A percentile compares a stretch with the other conserved stretches of the same genome.
These are phyloP conservation scores for Mucor indicus DNA, from an alignment of 371 early-diverging fungal species.

Conservation along the genomic window DNA sequence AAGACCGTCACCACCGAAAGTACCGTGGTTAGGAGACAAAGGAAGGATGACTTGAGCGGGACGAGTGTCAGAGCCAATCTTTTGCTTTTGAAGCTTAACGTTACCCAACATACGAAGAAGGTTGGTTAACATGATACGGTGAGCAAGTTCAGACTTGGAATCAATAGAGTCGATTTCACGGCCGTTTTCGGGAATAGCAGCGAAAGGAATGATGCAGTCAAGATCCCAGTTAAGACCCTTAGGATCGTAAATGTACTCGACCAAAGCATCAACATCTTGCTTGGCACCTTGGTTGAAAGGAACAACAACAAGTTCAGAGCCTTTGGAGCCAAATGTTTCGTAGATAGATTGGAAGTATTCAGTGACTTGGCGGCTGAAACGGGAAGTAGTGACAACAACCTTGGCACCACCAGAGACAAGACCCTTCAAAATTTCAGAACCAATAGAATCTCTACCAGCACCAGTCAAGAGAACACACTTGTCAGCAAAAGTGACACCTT, in stretches of 20 bases:
- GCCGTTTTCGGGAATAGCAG: slow-evolving; percentile 88
- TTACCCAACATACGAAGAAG: slow-evolving; percentile 75
- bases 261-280: slow-evolving; percentile 74
- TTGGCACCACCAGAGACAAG: slow-evolving; percentile 87
- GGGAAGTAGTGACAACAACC: slow-evolving; percentile 89
- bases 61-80: slow-evolving; percentile 73
- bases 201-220: slow-evolving; percentile 93
- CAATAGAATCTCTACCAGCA: slow-evolving; percentile 90
- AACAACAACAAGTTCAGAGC: slow-evolving; percentile 81
- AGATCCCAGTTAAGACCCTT: slow-evolving; percentile 88
- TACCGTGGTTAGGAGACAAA: slow-evolving; percentile 94
- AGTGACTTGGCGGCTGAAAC: slow-evolving; percentile 79
- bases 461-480: slow-evolving; percentile 86
- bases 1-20: slow-evolving; percentile 89
- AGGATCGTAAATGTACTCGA: slow-evolving; percentile 85
- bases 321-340: slow-evolving; percentile 85
- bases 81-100: slow-evolving; percentile 80
- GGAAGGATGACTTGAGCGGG: slow-evolving; percentile 90
- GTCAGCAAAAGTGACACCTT: slow-evolving; percentile 83
- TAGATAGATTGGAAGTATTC: slow-evolving; percentile 88
- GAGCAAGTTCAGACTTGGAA: slow-evolving; percentile 84
- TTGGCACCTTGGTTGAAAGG: slow-evolving; percentile 95
- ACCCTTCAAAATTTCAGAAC: slow-evolving; percentile 82
- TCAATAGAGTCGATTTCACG: slow-evolving; percentile 84
- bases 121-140: slow-evolving; percentile 90